Base-by-base conservation (phyloP, 768 basidiomycete genomes). In the Mycena galericulata region DNA sequence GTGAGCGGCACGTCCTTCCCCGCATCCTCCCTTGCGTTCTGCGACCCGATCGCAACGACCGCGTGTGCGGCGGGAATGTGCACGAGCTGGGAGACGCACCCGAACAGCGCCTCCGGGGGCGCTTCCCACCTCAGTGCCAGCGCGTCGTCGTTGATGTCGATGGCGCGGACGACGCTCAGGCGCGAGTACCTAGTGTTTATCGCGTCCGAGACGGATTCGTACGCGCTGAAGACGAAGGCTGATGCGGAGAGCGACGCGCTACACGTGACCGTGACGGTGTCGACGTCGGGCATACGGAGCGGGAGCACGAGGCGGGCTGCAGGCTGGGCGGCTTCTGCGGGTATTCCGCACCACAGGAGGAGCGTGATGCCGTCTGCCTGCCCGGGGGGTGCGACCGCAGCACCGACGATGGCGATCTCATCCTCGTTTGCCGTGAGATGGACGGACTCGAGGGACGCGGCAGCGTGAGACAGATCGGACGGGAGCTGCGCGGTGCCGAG, bases 1-100 rank as follows among this genome's bases (percentile, higher is more conserved):
- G 58, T 47, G 34, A 60, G 45, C 17, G 29, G 30, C 22, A 60
- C 34, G 58, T 49, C 34, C 34, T 49, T 20, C n/a, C 46, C 58
- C 26, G 58, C 58, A 46, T 60, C 46, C 46, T 60, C 58, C 46
- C 58, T 60, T 46, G 58, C 46, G 58, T 60, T 60, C 58, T 60
- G 58, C 58, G 58, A 47, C 30, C 58, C 58, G 58, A 60, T 60
- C 46, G 46, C 58, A 49, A 60, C 45, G 32, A 60, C 58, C 24
- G 58, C 58, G 46, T 36, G 43, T 32, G 58, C 58, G 45, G 45
- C 58, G 27, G n/a, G n/a, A n/a, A n/a, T n/a, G n/a, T n/a, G n/a
- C n/a, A n/a, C n/a, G n/a, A n/a, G n/a, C n/a, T n/a, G 46, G 46
- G 32, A 60, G 46, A 60, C 45, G 46, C 36, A 20, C 43, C 58